phyloP scores from a whole-genome alignment of 208 protist genomes.

The Plasmodiophora brassicae region DNA sequence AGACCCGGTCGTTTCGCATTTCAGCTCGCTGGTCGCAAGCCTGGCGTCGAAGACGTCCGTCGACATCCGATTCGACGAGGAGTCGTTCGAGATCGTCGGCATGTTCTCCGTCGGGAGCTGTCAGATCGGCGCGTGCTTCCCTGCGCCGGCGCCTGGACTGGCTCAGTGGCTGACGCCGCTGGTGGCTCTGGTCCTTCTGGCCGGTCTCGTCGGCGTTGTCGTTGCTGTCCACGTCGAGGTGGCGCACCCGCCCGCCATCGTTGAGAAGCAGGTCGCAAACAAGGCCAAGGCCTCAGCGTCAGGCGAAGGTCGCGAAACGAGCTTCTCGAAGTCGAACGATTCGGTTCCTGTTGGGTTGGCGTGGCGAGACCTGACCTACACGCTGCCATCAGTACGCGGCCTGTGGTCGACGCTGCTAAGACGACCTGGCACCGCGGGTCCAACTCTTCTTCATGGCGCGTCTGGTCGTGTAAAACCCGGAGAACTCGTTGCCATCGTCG shows the following conservation, averaged over 20 bases:
- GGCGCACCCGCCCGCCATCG: background rate
- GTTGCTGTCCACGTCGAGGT: background rate
- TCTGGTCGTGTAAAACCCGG: background rate
- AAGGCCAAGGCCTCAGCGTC: background rate
- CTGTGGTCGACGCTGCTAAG: background rate
- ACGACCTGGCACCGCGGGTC: background rate
- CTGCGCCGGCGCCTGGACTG: background rate
- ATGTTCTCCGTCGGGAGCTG: background rate
- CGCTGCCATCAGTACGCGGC: background rate
- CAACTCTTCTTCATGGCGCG: background rate
- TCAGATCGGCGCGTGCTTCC: background rate
- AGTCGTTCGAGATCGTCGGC: background rate
- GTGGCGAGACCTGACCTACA: background rate
- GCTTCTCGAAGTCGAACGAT: background rate
- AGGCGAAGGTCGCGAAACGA: background rate
- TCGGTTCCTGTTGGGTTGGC: background rate
- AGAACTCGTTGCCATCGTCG: background rate
- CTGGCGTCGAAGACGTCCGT: background rate
- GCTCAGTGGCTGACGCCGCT: background rate
- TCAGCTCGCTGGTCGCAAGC: background rate
- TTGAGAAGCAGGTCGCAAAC: background rate
- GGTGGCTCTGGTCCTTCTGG: background rate
- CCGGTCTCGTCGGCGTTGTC: background rate
- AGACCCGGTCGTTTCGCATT: background rate
- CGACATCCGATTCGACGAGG: background rate